A percentile compares a stretch with the other conserved stretches of the same genome.
Conservation (phyloP, 2,329 filamentous ascomycete species). For the Xylaria digitata region DNA sequence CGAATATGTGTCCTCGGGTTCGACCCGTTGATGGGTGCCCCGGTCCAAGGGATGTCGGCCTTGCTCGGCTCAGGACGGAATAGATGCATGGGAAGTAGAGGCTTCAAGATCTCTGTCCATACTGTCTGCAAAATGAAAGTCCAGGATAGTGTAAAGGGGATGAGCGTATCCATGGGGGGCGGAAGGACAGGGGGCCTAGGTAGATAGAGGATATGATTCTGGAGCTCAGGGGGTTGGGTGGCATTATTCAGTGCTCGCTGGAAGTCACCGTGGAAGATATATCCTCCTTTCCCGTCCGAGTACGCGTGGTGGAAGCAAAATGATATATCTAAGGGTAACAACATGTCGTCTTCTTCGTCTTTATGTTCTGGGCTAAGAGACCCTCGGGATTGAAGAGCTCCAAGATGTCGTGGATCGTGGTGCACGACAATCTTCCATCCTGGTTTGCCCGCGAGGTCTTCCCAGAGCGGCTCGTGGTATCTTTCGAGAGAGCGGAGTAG, state of each 20-base stretch:
- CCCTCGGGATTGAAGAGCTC: constrained; percentile 13
- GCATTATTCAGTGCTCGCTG: constrained; percentile 55
- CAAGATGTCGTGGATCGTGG: constrained; percentile 37
- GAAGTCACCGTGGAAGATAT: constrained; percentile 61
- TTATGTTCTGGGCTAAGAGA: not conserved
- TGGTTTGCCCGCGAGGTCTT: constrained; percentile 54
- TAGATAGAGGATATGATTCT: constrained; percentile 49
- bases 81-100: constrained; percentile 51
- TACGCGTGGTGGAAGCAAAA: constrained; percentile 66
- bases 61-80: constrained; percentile 19
- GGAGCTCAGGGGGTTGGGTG: constrained; percentile 32
- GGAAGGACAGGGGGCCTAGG: constrained; percentile 50
- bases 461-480: constrained; percentile 57
- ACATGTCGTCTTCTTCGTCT: constrained; percentile 3
- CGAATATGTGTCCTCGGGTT: constrained; percentile 53
- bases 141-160: constrained; percentile 52
- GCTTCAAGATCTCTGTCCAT: constrained; percentile 49
- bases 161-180: constrained; percentile 55
- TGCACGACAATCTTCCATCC: constrained; percentile 62
- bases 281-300: constrained; percentile 62
- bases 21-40: constrained; percentile 51
- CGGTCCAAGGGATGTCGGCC: constrained; percentile 54
- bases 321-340: constrained; percentile 54
- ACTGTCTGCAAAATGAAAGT: constrained; percentile 34
- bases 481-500: constrained; percentile 51